Conservation (phyloP, 805 yeast species). For the Suhomyces vadensis region DNA sequence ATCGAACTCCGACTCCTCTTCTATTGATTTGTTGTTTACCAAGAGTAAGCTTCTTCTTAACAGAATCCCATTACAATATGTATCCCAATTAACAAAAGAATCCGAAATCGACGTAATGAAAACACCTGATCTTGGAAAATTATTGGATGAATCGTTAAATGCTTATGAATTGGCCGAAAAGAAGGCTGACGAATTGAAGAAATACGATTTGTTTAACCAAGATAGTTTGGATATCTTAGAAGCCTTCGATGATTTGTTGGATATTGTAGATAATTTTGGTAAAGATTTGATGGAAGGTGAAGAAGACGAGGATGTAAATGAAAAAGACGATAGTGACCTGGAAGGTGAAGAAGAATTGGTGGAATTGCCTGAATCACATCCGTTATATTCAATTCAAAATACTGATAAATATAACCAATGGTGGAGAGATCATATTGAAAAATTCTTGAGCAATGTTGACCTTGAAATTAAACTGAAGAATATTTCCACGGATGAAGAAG, state of each 20-base stretch:
- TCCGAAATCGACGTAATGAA: constrained; percentile 30
- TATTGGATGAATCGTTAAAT: constrained; percentile 49
- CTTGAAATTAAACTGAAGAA: constrained; percentile 15
- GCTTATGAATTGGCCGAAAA: constrained; percentile 47
- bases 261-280: constrained; percentile 67
- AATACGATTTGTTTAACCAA: constrained; percentile 35
- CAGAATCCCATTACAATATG: constrained; percentile 58
- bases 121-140: constrained; percentile 34
- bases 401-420: constrained; percentile 51
- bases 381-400: constrained; percentile 46
- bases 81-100: constrained; percentile 50
- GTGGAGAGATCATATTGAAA: constrained; percentile 51
- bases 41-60: constrained; percentile 56
- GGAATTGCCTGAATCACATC: constrained; percentile 52
- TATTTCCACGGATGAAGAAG: constrained; percentile 6
- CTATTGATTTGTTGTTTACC: constrained; percentile 50
- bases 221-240: constrained; percentile 54
- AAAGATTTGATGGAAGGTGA: constrained; percentile 46
- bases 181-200: constrained; percentile 21
- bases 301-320: constrained; percentile 43
- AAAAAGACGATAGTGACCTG: constrained; percentile 23
- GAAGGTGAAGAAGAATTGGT: constrained; percentile 22
- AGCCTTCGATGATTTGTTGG: constrained; percentile 66
- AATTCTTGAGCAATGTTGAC: constrained; percentile 33
- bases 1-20: constrained; percentile 47